phyloP scores from a whole-genome alignment of 148 eudicot genomes.

The Camellia japonica region DNA sequence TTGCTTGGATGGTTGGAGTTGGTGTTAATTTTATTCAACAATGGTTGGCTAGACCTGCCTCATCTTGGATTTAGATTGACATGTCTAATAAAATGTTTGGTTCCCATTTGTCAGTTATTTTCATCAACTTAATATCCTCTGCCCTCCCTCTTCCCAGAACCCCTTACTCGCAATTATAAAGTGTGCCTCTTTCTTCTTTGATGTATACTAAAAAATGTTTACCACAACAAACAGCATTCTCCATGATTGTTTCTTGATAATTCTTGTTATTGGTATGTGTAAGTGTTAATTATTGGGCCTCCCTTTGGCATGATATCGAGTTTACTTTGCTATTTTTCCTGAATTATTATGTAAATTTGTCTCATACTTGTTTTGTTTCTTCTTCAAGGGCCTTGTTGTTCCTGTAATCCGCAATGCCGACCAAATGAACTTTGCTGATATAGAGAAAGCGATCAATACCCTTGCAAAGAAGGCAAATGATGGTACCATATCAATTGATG shows the following conservation, averaged over 20 bases:
- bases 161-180: not conserved
- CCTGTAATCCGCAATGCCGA: constrained; percentile 49
- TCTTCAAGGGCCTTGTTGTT: constrained; percentile 44
- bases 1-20: not conserved
- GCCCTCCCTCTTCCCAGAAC: no score
- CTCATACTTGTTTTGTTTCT: not conserved
- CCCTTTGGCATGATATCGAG: no score
- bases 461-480: constrained; percentile 57
- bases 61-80: not conserved
- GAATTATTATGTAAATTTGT: not conserved
- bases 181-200: no score
- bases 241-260: no score
- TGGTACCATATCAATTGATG: constrained; percentile 52
- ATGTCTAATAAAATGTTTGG: no score
- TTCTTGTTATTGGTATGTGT: not conserved
- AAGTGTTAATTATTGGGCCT: no score
- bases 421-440: constrained; percentile 50
- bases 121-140: not conserved
- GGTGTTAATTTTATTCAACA: not conserved
- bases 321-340: not conserved
- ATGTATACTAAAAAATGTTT: no score
- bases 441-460: constrained; percentile 45
- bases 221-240: no score
- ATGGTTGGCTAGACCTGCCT: not conserved
- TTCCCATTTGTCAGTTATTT: not conserved